A percentile compares a stretch with the other conserved stretches of the same genome.
Evolutionary conservation across 345 rosid species (phyloP).

Genomic region (Populus euphratica): DNA sequence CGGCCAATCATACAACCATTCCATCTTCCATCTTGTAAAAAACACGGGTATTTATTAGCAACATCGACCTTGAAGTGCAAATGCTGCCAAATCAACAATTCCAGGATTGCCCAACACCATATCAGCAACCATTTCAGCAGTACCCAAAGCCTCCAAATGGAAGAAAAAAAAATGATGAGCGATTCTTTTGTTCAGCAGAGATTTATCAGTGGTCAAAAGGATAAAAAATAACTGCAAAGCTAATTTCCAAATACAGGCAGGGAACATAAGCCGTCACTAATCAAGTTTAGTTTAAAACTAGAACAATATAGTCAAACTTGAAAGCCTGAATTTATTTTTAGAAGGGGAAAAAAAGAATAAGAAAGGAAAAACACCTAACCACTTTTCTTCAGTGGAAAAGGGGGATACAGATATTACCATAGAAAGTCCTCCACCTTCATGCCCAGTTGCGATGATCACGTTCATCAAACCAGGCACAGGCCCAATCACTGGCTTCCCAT

Average conservation of each 20-base stretch:
- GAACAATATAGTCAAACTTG: not conserved
- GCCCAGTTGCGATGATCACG: conserved; percentile 78
- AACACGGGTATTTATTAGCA: conserved; percentile 13
- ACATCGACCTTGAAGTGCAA: conserved; percentile 48
- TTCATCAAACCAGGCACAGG: conserved; percentile 63
- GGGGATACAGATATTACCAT: conserved; percentile 46
- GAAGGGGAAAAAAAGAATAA: too few species aligned
- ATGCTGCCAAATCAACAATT: conserved; percentile 44
- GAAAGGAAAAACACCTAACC: not conserved
- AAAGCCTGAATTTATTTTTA: not conserved
- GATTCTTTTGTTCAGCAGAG: not conserved
- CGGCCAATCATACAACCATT: not conserved
- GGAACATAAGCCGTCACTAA: not conserved
- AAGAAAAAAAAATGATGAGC: not conserved
- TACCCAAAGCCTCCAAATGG: conserved; percentile 68
- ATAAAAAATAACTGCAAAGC: not conserved
- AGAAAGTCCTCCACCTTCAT: conserved; percentile 90
- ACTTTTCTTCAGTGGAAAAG: not conserved
- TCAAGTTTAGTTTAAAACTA: not conserved
- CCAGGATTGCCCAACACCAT: conserved; percentile 62
- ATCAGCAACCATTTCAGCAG: conserved; percentile 81
- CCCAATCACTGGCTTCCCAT: conserved; percentile 85
- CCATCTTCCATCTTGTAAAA: conserved; percentile 8
- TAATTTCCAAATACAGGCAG: not conserved
- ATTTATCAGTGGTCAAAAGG: not conserved